Conservation (phyloP, 225 moss, liverwort and hornwort species). For the Pleurozium schreberi region DNA sequence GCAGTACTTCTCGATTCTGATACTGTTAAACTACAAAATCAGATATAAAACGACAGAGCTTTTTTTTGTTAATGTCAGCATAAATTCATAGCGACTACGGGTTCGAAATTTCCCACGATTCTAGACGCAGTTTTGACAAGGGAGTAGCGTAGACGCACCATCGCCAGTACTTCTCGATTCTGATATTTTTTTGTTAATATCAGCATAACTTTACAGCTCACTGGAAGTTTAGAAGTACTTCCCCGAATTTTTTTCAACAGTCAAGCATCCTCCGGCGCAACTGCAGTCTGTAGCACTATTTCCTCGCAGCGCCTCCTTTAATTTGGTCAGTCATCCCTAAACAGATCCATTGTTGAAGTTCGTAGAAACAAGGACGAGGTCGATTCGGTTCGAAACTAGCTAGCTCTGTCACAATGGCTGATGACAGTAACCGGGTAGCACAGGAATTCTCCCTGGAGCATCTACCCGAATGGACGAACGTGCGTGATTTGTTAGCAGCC, state of each 20-base stretch:
- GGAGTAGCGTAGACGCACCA: neutral
- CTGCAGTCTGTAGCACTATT: neutral
- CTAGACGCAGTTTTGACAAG: neutral
- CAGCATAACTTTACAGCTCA: neutral
- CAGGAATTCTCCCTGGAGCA: constrained; percentile 11
- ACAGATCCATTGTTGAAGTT: neutral
- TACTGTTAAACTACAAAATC: neutral
- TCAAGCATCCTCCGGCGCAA: neutral
- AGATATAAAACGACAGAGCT: neutral
- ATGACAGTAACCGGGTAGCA: neutral
- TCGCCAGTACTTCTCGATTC: neutral
- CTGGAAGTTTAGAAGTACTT: neutral
- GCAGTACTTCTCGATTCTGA: neutral
- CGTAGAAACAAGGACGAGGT: neutral
- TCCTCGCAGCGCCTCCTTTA: no score
- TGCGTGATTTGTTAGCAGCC: constrained; percentile 22
- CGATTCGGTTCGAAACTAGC: neutral
- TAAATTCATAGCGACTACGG: neutral
- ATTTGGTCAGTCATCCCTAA: neutral
- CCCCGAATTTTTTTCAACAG: no score
- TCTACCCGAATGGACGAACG: constrained; percentile 39
- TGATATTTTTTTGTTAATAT: no score
- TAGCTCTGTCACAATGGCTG: neutral
- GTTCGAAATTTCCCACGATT: no score
- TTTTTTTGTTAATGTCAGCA: neutral